Evolutionary conservation across 2,329 filamentous ascomycete genomes (phyloP).

Genomic region (Colletotrichum sp.): DNA sequence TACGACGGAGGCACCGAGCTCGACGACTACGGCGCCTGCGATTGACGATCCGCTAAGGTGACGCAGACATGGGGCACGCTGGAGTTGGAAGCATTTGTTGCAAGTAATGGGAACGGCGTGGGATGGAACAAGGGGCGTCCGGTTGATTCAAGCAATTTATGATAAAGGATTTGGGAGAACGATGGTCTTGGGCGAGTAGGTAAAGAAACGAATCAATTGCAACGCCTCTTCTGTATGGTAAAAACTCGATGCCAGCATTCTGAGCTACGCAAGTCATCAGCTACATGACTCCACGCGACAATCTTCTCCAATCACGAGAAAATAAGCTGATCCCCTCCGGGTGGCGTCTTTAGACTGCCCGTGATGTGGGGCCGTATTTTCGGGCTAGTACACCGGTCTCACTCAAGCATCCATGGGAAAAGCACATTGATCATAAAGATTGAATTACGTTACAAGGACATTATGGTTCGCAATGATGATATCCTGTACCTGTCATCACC

Average conservation of each 20-base stretch:
- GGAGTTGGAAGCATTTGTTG: background rate
- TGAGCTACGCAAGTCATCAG: background rate
- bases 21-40: background rate
- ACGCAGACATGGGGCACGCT: accelerated
- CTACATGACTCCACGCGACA: accelerated
- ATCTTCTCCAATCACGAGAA: background rate
- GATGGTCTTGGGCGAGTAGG: background rate
- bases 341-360: background rate
- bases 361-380: too few species aligned
- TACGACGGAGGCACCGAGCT: background rate
- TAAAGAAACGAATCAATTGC: background rate
- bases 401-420: too few species aligned
- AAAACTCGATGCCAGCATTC: background rate
- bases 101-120: background rate
- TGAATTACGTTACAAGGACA: background rate
- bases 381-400: too few species aligned
- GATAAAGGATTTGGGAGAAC: background rate
- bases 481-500: background rate
- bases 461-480: background rate
- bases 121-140: background rate
- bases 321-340: background rate
- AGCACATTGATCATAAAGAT: background rate
- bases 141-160: background rate
- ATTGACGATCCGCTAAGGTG: background rate
- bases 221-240: background rate